Evolutionary conservation across 371 early-diverging fungal species (phyloP).

Genomic region (Mortierella sp.): DNA sequence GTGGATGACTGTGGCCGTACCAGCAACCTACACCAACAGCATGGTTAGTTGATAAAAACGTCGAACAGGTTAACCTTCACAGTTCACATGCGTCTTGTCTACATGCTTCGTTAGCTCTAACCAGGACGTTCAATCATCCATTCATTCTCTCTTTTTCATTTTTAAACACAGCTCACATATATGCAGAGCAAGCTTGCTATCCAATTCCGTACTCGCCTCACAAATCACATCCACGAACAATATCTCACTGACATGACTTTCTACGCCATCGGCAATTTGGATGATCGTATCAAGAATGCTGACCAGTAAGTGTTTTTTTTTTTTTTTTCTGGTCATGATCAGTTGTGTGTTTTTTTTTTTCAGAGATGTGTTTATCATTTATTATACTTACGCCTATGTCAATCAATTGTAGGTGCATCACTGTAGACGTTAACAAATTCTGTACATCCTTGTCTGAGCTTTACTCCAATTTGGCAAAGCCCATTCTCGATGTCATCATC

Average conservation of each 20-base stretch:
- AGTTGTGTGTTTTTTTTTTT: background rate
- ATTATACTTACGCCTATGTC: background rate
- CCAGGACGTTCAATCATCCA: background rate
- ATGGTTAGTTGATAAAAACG: slow-evolving; percentile 69
- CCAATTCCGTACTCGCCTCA: slow-evolving; percentile 88
- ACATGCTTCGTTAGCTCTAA: background rate
- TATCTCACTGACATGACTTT: slow-evolving; percentile 90
- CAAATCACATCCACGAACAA: slow-evolving; percentile 85
- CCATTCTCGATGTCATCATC: slow-evolving; percentile 87
- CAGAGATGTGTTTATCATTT: background rate
- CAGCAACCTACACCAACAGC: slow-evolving; percentile 96
- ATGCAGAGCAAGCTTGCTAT: slow-evolving; percentile 89
- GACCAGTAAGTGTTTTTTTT: slow-evolving; percentile 74
- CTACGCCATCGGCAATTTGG: slow-evolving; percentile 87
- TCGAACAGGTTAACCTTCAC: background rate
- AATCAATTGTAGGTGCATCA: slow-evolving; percentile 67
- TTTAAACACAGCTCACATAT: slow-evolving; percentile 70
- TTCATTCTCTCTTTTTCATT: background rate
- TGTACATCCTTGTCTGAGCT: slow-evolving; percentile 80
- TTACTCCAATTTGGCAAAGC: slow-evolving; percentile 90
- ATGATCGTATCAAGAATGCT: slow-evolving; percentile 88
- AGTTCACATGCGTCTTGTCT: background rate
- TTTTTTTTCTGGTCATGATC: background rate
- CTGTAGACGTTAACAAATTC: slow-evolving; percentile 91
- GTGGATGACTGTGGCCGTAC: slow-evolving; percentile 95